Conservation (phyloP, 2,329 filamentous ascomycete species). For the Colletotrichum camelliae region DNA sequence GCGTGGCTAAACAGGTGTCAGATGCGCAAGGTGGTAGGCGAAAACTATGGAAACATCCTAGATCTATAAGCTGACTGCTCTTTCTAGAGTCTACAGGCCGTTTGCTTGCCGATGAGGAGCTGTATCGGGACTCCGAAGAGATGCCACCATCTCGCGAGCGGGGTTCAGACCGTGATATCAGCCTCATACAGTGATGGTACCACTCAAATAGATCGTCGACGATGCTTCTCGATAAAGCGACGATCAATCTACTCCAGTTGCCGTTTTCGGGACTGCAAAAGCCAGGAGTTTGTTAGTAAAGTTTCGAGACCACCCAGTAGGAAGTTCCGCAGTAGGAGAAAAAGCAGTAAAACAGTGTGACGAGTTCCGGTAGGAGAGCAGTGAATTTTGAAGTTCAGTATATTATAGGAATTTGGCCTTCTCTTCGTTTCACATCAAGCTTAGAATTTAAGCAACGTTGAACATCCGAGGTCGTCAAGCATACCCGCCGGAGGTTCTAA, state of each 20-base stretch:
- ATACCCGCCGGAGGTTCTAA: neutral
- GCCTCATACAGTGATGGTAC: neutral
- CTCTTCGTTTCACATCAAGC: neutral
- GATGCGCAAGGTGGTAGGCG: neutral
- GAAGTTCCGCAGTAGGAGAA: neutral
- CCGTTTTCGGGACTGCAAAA: neutral
- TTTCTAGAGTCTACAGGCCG: neutral
- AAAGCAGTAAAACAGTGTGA: neutral
- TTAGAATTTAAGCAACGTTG: neutral
- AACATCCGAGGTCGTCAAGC: neutral
- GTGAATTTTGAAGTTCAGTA: neutral
- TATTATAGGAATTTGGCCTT: neutral
- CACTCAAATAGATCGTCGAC: neutral
- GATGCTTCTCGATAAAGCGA: neutral
- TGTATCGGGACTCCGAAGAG: neutral
- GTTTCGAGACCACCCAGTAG: neutral
- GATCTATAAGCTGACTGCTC: neutral
- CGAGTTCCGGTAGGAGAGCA: neutral
- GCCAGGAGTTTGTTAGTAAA: neutral
- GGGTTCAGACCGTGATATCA: neutral
- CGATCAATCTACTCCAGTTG: neutral
- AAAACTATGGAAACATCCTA: neutral
- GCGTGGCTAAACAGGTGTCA: neutral
- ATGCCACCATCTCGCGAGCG: neutral
- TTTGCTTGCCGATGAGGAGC: neutral